Evolutionary conservation across 805 yeast genomes (phyloP), one percentile per base, ranked within the genome.

Genomic region (Suhomyces sp.): DNA sequence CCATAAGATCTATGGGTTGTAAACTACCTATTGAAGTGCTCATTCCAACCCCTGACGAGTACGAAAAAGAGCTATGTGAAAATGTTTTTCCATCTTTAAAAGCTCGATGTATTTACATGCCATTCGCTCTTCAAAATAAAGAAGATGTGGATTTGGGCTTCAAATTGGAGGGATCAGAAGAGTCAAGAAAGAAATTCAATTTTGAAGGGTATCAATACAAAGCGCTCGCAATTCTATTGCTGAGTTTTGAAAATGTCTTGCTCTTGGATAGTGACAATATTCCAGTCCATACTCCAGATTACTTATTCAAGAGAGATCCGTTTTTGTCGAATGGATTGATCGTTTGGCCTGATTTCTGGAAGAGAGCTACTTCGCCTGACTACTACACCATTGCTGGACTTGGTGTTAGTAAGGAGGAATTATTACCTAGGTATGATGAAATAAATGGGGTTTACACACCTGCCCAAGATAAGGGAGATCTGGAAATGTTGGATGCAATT

Each of bases 331-430:
- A 62, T 24, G 83, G 85, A 3, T 56, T 82, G 55, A 69, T 82
- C 20, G 67, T 79, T 2, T 87, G 95, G 91, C 95, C 95, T 2
- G 96, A 87, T 58, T 87, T 80, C 56, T 87, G 95, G 95, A 76
- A 81, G 56, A 72, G 95, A 45, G 79, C 90, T 5, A 84, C 90
- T 1, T 76, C 85, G 1, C 95, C 95, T 5, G 62, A 63, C 24
- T 82, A 74, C 49, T 87, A 83, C 57, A 74, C 76, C 19, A 78
- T 87, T 44, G 86, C 86, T 0, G 84, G 78, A 2, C 63, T 78
- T 17, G 39, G 47, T 1, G 33, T 65, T 13, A 56, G 66, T 34
- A 43, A 47, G 20, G 41, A 43, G 3, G 46, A 57, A 13, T 50
- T 59, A n/a, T 44, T 53, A 19, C 67, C 65, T 3, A 50, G 51